Conservation (phyloP, 495 filamentous ascomycete genomes). For the Xylaria acuta region DNA sequence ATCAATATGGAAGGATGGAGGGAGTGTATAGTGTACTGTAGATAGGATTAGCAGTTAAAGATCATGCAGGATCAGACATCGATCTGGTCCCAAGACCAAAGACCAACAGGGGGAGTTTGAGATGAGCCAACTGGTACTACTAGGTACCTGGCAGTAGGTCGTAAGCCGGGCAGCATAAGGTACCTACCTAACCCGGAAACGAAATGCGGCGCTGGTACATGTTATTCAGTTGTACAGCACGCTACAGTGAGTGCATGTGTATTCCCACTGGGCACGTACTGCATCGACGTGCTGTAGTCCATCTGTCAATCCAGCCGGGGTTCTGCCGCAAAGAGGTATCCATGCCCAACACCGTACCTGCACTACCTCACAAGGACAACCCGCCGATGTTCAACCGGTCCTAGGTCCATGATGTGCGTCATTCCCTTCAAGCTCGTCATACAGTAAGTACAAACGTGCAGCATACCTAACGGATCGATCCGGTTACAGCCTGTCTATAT, state of each 20-base stretch:
- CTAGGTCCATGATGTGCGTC: not conserved
- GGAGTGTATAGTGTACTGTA: too few species aligned
- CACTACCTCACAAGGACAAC: not conserved
- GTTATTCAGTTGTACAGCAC: constrained; percentile 2
- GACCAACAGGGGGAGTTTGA: constrained; percentile 1
- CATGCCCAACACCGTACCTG: not conserved
- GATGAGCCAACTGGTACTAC: not conserved
- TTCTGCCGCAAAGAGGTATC: not conserved
- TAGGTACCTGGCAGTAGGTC: not conserved
- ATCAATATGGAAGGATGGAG: not conserved
- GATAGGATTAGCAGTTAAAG: not conserved
- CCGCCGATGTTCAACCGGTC: constrained; percentile 15
- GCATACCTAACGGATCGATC: not conserved
- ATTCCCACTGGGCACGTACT: too few species aligned
- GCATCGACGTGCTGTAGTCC: not conserved
- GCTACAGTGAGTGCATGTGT: too few species aligned
- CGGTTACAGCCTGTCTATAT: not conserved
- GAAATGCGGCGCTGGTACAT: not conserved
- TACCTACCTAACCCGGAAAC: not conserved
- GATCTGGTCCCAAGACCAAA: constrained; percentile 5
- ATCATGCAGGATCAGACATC: not conserved
- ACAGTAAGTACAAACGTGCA: not conserved
- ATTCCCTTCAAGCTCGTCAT: constrained; percentile 2
- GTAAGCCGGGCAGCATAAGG: constrained; percentile 2
- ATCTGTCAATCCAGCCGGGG: not conserved